phyloP scores from a whole-genome alignment of 2,329 filamentous ascomycete genomes.

The Venturiaceae sp. region DNA sequence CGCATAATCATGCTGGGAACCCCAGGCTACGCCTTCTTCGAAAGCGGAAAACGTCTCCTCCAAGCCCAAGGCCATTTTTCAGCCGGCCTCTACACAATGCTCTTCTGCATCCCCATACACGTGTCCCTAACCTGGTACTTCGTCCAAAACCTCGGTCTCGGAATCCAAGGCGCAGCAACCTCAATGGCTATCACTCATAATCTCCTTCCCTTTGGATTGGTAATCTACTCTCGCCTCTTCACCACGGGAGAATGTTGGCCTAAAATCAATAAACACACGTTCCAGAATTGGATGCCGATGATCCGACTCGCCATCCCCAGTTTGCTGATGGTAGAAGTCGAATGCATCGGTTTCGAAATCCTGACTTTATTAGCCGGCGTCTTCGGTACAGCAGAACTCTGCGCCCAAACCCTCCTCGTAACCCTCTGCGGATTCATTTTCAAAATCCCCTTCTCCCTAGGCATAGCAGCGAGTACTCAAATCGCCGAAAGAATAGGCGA shows the following conservation, averaged over 20 bases:
- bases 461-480: background rate
- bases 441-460: background rate
- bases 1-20: background rate
- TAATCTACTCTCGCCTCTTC: background rate
- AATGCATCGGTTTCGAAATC: slow-evolving; percentile 2
- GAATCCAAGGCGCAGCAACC: background rate
- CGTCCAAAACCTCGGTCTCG: background rate
- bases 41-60: background rate
- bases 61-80: slow-evolving; percentile 1
- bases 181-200: background rate
- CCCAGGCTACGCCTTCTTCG: background rate
- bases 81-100: background rate
- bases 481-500: background rate
- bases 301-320: background rate
- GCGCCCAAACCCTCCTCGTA: background rate
- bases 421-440: slow-evolving; percentile 3
- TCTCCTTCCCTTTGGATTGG: background rate
- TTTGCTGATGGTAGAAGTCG: background rate
- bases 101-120: background rate
- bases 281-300: background rate
- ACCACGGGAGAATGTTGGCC: background rate
- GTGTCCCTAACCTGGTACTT: background rate
- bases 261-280: background rate
- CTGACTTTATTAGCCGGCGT: background rate
- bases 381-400: background rate